Conservation (phyloP, 2,329 filamentous ascomycete genomes). For the Cryphonectria radicalis region DNA sequence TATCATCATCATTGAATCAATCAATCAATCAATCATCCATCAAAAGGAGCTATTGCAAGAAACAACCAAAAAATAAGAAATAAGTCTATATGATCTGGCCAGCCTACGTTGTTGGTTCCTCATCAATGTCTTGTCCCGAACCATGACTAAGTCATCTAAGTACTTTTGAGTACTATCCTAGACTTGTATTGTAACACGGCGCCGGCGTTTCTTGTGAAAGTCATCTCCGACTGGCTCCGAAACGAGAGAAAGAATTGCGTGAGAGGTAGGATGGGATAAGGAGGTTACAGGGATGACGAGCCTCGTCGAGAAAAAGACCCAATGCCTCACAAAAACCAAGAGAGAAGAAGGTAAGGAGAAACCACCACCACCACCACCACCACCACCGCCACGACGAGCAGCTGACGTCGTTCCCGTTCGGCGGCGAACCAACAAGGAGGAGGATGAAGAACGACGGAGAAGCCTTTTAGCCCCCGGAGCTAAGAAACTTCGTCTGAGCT, state of each 20-base stretch:
- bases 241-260: neutral
- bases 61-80: neutral
- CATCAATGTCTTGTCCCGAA: neutral
- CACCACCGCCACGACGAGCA: neutral
- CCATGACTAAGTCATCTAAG: neutral
- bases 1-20: neutral
- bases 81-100: neutral
- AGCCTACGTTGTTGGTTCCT: neutral
- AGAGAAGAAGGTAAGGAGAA: no score
- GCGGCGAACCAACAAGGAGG: neutral
- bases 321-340: neutral
- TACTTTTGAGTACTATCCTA: neutral
- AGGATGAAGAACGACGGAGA: neutral
- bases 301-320: neutral
- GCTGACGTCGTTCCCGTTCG: neutral
- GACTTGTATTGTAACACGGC: neutral
- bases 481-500: neutral
- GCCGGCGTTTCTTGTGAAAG: neutral
- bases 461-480: neutral
- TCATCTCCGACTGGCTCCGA: neutral
- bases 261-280: no score
- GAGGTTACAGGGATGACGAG: neutral
- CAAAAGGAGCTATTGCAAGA: neutral
- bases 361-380: no score
- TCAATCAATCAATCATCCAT: neutral